phyloP scores from a whole-genome alignment of 148 eudicot genomes.

The Silene latifolia region DNA sequence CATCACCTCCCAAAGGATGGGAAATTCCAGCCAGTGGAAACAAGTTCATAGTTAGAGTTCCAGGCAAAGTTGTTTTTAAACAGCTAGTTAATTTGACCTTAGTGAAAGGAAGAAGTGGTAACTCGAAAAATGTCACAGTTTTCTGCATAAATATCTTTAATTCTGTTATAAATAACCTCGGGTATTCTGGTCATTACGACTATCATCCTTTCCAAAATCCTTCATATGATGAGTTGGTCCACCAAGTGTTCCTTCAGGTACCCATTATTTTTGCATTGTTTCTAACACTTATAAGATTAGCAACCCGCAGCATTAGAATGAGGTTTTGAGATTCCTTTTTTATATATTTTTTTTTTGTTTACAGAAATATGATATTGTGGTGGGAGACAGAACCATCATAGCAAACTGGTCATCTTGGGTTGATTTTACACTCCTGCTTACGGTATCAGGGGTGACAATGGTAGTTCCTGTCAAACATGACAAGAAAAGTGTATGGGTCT shows the following conservation, averaged over 20 bases:
- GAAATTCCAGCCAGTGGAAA: slow-evolving; percentile 26
- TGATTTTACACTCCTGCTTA: slow-evolving; percentile 48
- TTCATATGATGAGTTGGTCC: slow-evolving; percentile 34
- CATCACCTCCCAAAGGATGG: slow-evolving; percentile 20
- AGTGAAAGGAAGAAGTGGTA: slow-evolving; percentile 19
- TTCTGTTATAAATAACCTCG: slow-evolving; percentile 30
- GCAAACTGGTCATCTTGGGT: slow-evolving; percentile 32
- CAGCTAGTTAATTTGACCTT: slow-evolving; percentile 36
- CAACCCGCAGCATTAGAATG: not conserved
- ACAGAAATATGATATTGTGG: slow-evolving; percentile 33
- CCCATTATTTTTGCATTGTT: not conserved
- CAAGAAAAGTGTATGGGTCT: slow-evolving; percentile 47
- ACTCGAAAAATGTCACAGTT: slow-evolving; percentile 25
- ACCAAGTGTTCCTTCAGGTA: slow-evolving; percentile 39
- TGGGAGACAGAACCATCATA: slow-evolving; percentile 39
- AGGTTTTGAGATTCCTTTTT: not conserved
- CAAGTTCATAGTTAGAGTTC: slow-evolving; percentile 45
- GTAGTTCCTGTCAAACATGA: slow-evolving; percentile 32
- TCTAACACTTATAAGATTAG: too few species aligned
- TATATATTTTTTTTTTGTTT: not conserved
- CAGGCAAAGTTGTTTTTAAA: slow-evolving; percentile 24
- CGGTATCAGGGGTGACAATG: slow-evolving; percentile 48
- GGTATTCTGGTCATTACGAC: slow-evolving; percentile 30
- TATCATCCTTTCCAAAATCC: slow-evolving; percentile 27
- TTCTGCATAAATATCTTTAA: slow-evolving; percentile 53